Evolutionary conservation across 768 basidiomycete genomes (phyloP), one percentile per base, ranked within the genome.

Genomic region (Tephrocybe sp.): DNA sequence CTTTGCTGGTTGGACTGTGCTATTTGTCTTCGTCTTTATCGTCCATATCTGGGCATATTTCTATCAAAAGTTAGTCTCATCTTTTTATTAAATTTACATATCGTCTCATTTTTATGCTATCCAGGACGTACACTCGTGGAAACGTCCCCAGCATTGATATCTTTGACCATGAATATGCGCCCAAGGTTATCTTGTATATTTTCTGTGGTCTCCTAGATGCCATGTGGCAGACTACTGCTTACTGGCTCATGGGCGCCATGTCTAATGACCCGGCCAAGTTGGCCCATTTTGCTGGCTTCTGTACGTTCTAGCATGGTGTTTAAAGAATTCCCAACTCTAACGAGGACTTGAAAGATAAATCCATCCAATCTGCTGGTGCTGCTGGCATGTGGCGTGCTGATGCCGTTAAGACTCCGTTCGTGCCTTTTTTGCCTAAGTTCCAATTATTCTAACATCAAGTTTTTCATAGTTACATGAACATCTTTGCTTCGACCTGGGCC

Each of bases 191-290:
- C 68, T 66, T 92, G 8, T 90, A 84, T 67, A 79, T 89, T 60
- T 81, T 84, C 69, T 87, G 82, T 56, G 87, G 88, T 39, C 56
- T 92, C 8, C 74, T 90, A 49, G 91, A 92, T 58, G 75, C 89
- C 1, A 85, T 89, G 80, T 92, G 89, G 87, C 91, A 92, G 64
- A 89, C 87, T 3, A 82, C 82, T 1, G 81, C 83, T 10, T 89
- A 90, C 65, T 89, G 87, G 87, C 69, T 88, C 55, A 85, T 90
- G 81, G 90, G 90, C 40, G 85, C 87, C 13, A 89, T 94, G 85
- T 89, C 87, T 17, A 92, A 92, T 59, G 83, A 91, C 65, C 82
- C 87, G 3, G 79, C 76, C 6, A 90, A 89, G 64, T 78, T 92
- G 20, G 89, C 89, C 1, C 78, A 89, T 61, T 85, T 92, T 60